Base-by-base conservation (phyloP, 305 asterid species). In the Rubia occidens region DNA sequence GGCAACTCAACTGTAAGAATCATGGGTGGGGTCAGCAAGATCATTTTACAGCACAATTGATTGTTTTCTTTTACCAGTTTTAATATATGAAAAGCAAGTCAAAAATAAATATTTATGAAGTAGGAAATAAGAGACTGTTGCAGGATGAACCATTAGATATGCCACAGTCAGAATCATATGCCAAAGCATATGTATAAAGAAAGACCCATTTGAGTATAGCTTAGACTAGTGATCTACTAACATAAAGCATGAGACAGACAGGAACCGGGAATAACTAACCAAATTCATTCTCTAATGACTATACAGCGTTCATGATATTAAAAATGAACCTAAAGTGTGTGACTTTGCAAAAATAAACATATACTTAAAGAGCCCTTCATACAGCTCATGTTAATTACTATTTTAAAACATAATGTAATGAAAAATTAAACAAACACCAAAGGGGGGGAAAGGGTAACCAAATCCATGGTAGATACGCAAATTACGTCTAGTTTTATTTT, bases 1-100 rank as follows among this genome's bases (percentile, higher is more conserved):
- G 75, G 44, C 51, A 74, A 69, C n/a, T 71, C 82, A 54, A 42
- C 74, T 72, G 64, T 17, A 44, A 40, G 43, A 17, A 5, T 47
- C 15, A 67, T 58, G 43, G 44, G 18, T 35, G 37, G 62, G 3
- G 58, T 51, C 58, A 51, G 58, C 10, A 7, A 55, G 39, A 39
- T 5, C 6, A 56, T 11, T 15, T 14, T 17, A 21, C 35, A 59
- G 3, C 24, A 20, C 11, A 64, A 42, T 42, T 42, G 45, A 42
- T 42, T 42, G 45, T 47, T 47, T 47, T 47, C 17, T 47, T 47
- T 47, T 47, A 51, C 58, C 24, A 15, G 61, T 67, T 67, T 43
- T 15, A 9, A 68, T 68, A 17, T n/a, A 53, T 10, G 63, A 35
- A 45, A 51, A 67, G 37, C 71, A 53, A 6, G 17, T 2, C 9